Evolutionary conservation across 176 grass and related monocot genomes (phyloP).

Genomic region (Musa beccarii): DNA sequence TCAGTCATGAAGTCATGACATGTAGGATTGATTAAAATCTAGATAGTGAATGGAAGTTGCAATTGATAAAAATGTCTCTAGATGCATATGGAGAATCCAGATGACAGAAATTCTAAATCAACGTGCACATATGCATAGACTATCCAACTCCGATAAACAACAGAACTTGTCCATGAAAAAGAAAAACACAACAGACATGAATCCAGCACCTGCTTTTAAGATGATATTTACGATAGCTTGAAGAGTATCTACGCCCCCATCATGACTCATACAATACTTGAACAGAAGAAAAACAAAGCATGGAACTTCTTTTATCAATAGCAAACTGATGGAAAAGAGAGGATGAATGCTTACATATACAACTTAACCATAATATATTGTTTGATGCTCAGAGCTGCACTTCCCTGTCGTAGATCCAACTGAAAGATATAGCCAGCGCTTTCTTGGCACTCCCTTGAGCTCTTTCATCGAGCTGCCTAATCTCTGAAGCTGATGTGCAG

Average conservation of each 20-base stretch:
- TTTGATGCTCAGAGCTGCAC: not conserved
- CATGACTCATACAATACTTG: too few relatives aligned
- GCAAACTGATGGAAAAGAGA: not conserved
- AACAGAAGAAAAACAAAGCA: not conserved
- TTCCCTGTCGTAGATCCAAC: constrained; percentile 7
- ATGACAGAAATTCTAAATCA: not conserved
- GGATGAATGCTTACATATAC: not conserved
- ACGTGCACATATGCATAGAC: not conserved
- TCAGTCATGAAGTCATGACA: too few relatives aligned
- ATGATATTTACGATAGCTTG: not conserved
- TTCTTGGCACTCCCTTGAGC: constrained; percentile 13
- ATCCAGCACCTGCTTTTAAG: not conserved
- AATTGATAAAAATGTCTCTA: too few relatives aligned
- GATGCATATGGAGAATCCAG: too few relatives aligned
- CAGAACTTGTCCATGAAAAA: not conserved
- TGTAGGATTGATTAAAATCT: too few relatives aligned
- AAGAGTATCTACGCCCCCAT: not conserved
- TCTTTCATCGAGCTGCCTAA: constrained; percentile 1
- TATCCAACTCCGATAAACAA: not conserved
- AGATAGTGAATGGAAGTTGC: too few relatives aligned
- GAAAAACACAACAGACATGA: not conserved
- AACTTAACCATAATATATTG: too few relatives aligned
- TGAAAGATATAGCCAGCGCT: not conserved
- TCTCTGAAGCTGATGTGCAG: not conserved
- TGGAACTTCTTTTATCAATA: not conserved